Conservation (phyloP, 805 yeast species). For the Wickerhamiella spandovensis region DNA sequence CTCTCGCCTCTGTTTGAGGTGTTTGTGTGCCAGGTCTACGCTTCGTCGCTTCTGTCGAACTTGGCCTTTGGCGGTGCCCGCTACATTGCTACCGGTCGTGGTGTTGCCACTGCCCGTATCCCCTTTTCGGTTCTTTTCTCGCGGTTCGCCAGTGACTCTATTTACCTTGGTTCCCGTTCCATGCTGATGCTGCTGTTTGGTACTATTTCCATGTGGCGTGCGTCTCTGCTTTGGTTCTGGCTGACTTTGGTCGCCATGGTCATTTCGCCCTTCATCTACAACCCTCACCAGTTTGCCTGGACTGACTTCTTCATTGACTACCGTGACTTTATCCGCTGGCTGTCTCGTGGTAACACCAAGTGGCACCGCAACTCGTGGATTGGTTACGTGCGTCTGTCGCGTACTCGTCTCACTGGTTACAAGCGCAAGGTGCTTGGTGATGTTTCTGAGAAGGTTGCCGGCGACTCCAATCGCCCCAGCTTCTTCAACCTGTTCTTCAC, state of each 20-base stretch:
- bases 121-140: constrained; percentile 63
- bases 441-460: constrained; percentile 49
- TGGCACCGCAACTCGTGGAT: constrained; percentile 71
- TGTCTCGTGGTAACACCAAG: constrained; percentile 62
- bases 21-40: constrained; percentile 86
- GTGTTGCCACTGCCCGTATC: constrained; percentile 75
- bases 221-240: constrained; percentile 96
- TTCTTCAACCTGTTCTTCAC: constrained; percentile 65
- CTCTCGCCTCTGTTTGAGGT: constrained; percentile 89
- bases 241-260: constrained; percentile 75
- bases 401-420: constrained; percentile 88
- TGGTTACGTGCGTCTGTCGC: constrained; percentile 52
- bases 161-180: constrained; percentile 63
- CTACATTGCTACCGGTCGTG: constrained; percentile 87
- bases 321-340: constrained; percentile 83
- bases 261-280: constrained; percentile 87
- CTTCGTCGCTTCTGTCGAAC: constrained; percentile 61
- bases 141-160: constrained; percentile 60
- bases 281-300: constrained; percentile 97
- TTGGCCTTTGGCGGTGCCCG: constrained; percentile 83
- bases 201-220: constrained; percentile 79
- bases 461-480: constrained; percentile 62
- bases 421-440: constrained; percentile 61
- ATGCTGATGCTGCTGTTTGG: constrained; percentile 63
- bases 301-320: constrained; percentile 93